Base-by-base conservation (phyloP, 192 early-diverging fungal genomes). In the Umbelopsis vinacea region DNA sequence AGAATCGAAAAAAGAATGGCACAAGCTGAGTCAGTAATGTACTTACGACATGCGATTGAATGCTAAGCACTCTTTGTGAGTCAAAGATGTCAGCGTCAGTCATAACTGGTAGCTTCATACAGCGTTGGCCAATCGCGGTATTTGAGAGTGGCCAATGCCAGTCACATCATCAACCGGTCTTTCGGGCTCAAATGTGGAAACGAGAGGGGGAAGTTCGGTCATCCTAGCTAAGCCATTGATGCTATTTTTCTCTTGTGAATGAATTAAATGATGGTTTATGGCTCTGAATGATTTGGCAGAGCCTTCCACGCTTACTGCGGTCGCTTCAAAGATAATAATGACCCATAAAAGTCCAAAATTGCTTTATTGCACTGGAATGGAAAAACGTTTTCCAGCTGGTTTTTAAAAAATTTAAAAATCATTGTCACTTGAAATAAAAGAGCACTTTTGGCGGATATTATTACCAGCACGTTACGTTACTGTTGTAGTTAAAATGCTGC, bases 21-120 rank as follows among this genome's bases (percentile, higher is more conserved):
- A 9, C 0, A 46, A 72, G 3, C 10, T 21, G 26, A 23, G 7
- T 46, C 3, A 22, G 8, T 10, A 3, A 43, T 43, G 5, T 37
- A 55, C 33, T 71, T 79, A 79, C 84, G 53, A 83, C 81, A 55
- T 85, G 84, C 0, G 84, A 85, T 52, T 85, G 84, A 55, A 85
- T 83, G 69, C 84, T 85, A 29, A 85, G 69, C 6, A 83, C 84
- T 37, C 84, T 50, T 19, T 72, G 5, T 70, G 75, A 35, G 54
- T 70, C 29, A 29, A 21, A 50, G 19, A 50, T 21, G 48, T 50
- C n/a, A 10, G n/a, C 15, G 15, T 5, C 17, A n/a, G 48, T 21
- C 48, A 50, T 50, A 12, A 21, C 6, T 12, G 6, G 40, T 43
- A 43, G 0, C 29, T 29, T 29, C 29, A 1, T 29, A 3, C 29